Evolutionary conservation across 305 asterid genomes (phyloP).

Genomic region (Plantago coronopus): DNA sequence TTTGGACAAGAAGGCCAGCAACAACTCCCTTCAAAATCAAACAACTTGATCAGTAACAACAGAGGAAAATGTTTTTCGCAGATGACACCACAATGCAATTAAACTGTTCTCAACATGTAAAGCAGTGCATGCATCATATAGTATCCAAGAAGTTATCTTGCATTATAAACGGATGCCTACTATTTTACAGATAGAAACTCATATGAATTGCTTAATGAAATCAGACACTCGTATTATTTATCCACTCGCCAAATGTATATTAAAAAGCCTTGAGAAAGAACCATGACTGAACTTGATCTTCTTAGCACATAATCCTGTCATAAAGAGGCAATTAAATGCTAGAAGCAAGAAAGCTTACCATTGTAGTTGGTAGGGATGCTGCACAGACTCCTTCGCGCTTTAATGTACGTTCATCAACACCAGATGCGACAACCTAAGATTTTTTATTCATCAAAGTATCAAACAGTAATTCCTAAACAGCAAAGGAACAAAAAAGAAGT

Average conservation of each 20-base stretch:
- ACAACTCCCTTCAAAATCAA: slow-evolving; percentile 72
- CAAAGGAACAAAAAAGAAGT: slow-evolving; percentile 12
- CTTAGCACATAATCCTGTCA: background rate
- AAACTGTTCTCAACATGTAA: background rate
- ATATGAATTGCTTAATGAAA: too few relatives aligned
- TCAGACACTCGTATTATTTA: too few relatives aligned
- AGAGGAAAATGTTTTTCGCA: background rate
- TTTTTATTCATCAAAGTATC: slow-evolving; percentile 10
- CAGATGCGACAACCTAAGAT: slow-evolving; percentile 89
- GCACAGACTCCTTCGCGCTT: slow-evolving; percentile 99
- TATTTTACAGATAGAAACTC: too few relatives aligned
- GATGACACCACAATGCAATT: background rate
- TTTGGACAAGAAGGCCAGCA: slow-evolving; percentile 94
- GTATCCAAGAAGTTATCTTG: too few relatives aligned
- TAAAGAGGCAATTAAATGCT: slow-evolving; percentile 12
- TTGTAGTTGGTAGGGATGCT: slow-evolving; percentile 96
- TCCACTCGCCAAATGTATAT: too few relatives aligned
- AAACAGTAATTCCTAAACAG: slow-evolving; percentile 13
- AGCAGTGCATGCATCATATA: too few relatives aligned
- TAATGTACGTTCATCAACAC: slow-evolving; percentile 86
- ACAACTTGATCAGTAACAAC: slow-evolving; percentile 21
- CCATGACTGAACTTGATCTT: background rate
- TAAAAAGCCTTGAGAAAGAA: background rate
- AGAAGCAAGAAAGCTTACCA: slow-evolving; percentile 41
- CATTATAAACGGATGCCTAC: too few relatives aligned